Base-by-base conservation (phyloP, 2,329 filamentous ascomycete species). In the Akanthomyces muscarius region DNA sequence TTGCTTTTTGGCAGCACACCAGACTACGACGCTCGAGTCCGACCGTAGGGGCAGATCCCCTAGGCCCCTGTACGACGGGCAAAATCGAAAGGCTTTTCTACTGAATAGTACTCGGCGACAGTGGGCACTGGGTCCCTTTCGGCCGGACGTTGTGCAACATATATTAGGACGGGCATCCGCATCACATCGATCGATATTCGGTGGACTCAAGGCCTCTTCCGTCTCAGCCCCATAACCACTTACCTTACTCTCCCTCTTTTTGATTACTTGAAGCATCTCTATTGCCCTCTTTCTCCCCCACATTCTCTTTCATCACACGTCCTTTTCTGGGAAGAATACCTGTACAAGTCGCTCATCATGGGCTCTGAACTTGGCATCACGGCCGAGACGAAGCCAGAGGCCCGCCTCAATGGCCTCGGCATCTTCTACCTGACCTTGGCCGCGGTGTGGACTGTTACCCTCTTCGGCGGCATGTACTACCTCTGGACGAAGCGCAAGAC, bases 361-460 rank as follows among this genome's bases (percentile, higher is more conserved):
- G 53, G 53, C 33, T 63, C 61, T 23, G 73, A 75, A 56, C 69
- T 74, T 42, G 73, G 73, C 60, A 70, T 68, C 30, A 73, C 70
- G 5, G 63, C 68, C 30, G 68, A 72, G 53, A 72, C 70, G 55
- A 69, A 71, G 64, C 71, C 75, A 21, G 65, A 69, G 64, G 66
- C 71, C 28, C 69, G 72, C n/a, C 63, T 78, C 38, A 74, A 78
- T 63, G 72, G 66, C 55, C 67, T 78, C 41, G 77, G 76, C 62
- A 71, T 80, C 66, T 80, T 78, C 66, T 81, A 71, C 69, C 69
- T 76, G 64, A 67, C 69, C 63, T 76, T 77, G 57, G 71, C 72
- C 36, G 68, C 70, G 4, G 61, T 71, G 36, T 81, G 77, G 78
- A 80, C 76, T 0, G 60, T 73, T 6, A 61, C 79, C 14, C 68